A percentile compares a stretch with the other conserved stretches of the same genome.
Conservation (phyloP, 768 basidiomycete genomes). For the Rhizopogon sp. region DNA sequence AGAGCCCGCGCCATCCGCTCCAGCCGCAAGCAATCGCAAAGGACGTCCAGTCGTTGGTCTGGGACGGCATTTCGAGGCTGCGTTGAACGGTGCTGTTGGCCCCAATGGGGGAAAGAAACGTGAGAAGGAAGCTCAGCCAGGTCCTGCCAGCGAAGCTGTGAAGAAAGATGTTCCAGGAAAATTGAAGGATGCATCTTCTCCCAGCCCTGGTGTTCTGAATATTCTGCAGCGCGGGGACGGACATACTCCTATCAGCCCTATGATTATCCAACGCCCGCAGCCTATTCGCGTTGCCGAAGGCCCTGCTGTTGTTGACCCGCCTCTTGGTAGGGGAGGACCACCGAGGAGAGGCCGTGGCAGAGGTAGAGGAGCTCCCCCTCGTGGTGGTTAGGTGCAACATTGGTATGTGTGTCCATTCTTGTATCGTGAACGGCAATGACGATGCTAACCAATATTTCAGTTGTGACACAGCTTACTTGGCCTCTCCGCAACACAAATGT, state of each 20-base stretch:
- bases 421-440: not conserved
- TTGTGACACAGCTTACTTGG: not conserved
- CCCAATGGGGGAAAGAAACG: slow-evolving; percentile 27
- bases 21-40: slow-evolving; percentile 31
- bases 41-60: slow-evolving; percentile 57
- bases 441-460: not conserved
- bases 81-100: slow-evolving; percentile 52
- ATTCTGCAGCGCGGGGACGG: slow-evolving; percentile 23
- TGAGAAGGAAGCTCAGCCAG: slow-evolving; percentile 26
- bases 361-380: slow-evolving; percentile 23
- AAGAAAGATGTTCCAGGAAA: not conserved
- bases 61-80: slow-evolving; percentile 68
- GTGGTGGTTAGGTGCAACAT: slow-evolving; percentile 17
- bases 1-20: slow-evolving; percentile 9
- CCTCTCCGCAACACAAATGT: not conserved
- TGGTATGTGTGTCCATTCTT: not conserved
- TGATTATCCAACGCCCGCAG: slow-evolving; percentile 8
- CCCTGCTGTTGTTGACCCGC: slow-evolving; percentile 5
- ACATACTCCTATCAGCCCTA: slow-evolving; percentile 4
- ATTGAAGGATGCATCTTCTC: slow-evolving; percentile 4
- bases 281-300: slow-evolving; percentile 7
- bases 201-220: slow-evolving; percentile 7
- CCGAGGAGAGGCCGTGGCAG: slow-evolving; percentile 24
- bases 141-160: not conserved
- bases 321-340: slow-evolving; percentile 16